Evolutionary conservation across 2,329 filamentous ascomycete species (phyloP), one percentile per base, ranked within the genome.

Genomic region (Stagonosporopsis chrysanthemi): DNA sequence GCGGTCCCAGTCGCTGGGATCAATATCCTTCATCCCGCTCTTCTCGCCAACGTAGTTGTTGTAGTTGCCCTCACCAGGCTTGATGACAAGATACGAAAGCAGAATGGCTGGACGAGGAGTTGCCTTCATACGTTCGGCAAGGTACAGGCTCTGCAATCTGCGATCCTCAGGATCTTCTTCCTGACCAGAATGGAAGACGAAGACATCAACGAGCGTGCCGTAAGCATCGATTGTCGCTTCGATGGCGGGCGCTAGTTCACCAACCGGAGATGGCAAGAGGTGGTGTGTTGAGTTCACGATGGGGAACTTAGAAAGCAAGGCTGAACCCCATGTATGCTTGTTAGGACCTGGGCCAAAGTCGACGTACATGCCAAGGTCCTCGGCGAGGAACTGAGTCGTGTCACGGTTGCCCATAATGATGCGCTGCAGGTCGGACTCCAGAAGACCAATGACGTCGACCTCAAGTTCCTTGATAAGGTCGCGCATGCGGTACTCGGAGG

Each of bases 331-430:
- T 0, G 95, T 99, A 80, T 99, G 95, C 80, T 98, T 99, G 84
- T 99, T 97, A 6, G 95, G 95, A 2, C 95, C 95, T 28, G 95
- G 95, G 52, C 95, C 95, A 71, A 92, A 97, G 80, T 99, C 95
- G 46, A 96, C 93, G 72, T 97, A 99, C 95, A 99, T 99, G 67
- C 95, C 95, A 11, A 99, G 84, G 65, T 99, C 93, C 75, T 98
- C 94, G 19, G 95, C 93, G 8, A 99, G 85, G 78, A 91, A 96
- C 74, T 98, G 95, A 1, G 95, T 97, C 8, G 91, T 90, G 75
- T 99, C 95, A 65, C 95, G 90, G 79, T 98, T 99, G 71, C 95
- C 95, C 95, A 98, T 99, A 81, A 99, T 99, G 79, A 99, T 97
- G 66, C 94, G 91, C 79, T 99, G 95, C 33, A 91, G 84, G 74